Base-by-base conservation (phyloP, 495 filamentous ascomycete genomes). In the Penicillium salamii region DNA sequence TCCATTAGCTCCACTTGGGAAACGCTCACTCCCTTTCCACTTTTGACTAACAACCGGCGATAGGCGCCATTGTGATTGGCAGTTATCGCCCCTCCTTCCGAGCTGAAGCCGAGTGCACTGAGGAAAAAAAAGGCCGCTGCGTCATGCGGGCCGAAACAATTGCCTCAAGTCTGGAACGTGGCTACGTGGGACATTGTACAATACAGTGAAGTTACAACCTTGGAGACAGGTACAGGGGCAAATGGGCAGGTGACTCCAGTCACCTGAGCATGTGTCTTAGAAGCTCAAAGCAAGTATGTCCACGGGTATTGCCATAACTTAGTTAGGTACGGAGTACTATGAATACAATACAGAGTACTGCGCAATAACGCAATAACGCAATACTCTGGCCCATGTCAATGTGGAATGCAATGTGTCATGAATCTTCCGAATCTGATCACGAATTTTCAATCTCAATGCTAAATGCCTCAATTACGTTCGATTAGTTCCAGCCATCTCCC, bases 101-200 rank as follows among this genome's bases (percentile, higher is more conserved):
- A 61, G 40, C 49, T 34, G 45, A 55, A 55, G 55, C 54, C 54
- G 54, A 59, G 29, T 24, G 20, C 18, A 40, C 15, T 29, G 19
- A 36, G 8, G 7, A 3, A 28, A 3, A 40, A 62, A 62, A 62
- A 65, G 59, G 52, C 58, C 58, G 58, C 55, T 61, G 59, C 61
- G 61, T 65, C 61, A 65, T 65, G 59, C 58, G 61, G 61, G 58
- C 61, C 58, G 61, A 59, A 54, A 52, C 20, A 61, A 63, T 63
- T 63, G 54, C 60, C 60, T 63, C 60, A 58, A 35, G 34, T 37
- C 46, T 53, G 36, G 41, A 50, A 34, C 49, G 37, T 48, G 41
- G 43, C 43, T 54, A 37, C 42, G 47, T 20, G 31, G 34, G 7
- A 11, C n/a, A n/a, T n/a, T n/a, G 15, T 46, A 37, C n/a, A 20